Base-by-base conservation (phyloP, 305 asterid genomes). In the Nicotiana rustica region DNA sequence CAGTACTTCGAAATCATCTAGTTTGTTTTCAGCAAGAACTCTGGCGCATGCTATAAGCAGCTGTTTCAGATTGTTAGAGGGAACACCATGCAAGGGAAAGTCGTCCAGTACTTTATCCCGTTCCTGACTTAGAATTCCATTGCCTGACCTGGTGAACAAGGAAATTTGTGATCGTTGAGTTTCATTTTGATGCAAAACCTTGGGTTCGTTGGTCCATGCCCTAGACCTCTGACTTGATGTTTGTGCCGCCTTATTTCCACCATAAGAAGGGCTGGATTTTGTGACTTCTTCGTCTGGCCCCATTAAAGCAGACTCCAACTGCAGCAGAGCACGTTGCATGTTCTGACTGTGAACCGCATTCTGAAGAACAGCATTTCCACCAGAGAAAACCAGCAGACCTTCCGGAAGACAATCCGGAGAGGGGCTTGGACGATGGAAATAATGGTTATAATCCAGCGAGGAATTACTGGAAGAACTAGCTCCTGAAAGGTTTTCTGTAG, bases 231-330 rank as follows among this genome's bases (percentile, higher is more conserved):
- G 89, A 49, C 85, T 86, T 25, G 94, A 83, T 7, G 89, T 31
- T 69, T 70, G 89, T 77, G 89, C 81, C 49, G 59, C 70, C 64
- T 66, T 84, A 69, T 75, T 87, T 59, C 81, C 90, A 14, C 88
- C 90, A 9, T 79, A n/a, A 52, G 80, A 83, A n/a, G 89, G 90
- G 35, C 76, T 73, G 1, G 91, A 79, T 65, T 83, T 87, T 5
- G 79, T 83, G 9, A 64, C 90, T 31, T 83, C 91, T 25, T 87
- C 85, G 15, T 91, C 93, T 10, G 92, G 90, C 67, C 91, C 92
- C 98, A 94, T 90, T 67, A 93, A 90, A 82, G 87, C 92, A 75
- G 82, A 88, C 83, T 94, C 98, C 83, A 94, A 61, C 77, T 91
- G 91, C 80, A 69, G 77, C 90, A 93, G 81, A 57, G 91, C 89